Base-by-base conservation (phyloP, 2,329 filamentous ascomycete genomes). In the Nemania serpens region DNA sequence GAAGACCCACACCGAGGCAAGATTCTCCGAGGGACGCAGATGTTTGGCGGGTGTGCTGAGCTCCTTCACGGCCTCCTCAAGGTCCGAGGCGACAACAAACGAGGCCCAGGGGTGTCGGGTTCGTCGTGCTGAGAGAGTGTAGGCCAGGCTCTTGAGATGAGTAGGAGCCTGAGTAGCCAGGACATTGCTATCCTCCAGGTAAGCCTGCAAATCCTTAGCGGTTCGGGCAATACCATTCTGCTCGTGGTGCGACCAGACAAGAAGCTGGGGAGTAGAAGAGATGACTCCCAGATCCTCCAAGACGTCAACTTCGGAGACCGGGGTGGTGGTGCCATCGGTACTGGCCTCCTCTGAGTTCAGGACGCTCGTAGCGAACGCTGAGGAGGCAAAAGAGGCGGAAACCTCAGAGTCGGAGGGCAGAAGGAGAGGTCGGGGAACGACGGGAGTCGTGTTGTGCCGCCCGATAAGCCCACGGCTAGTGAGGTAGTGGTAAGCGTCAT, bases 401-500 rank as follows among this genome's bases (percentile, higher is more conserved):
- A 55, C 39, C 11, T 69, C 66, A 10, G 55, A 53, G 22, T 62
- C 61, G 5, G 62, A 59, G 13, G 63, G 61, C 2, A 64, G 45
- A 1, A 66, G 36, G 5, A 53, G 50, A 15, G 65, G 62, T 20
- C 65, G 58, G 18, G 51, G 59, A 7, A 69, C 62, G 10, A 18
- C 50, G 2, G 65, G 57, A 11, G 47, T 42, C 6, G 69, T 70
- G 61, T 68, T 67, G 54, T 73, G 70, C 12, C 62, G 52, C 11
- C 70, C 70, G 18, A 55, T 33, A 11, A 72, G 61, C 2, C 68
- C 66, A 41, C 66, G 69, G 25, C 65, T 65, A 15, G 53, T 54
- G 45, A 73, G 65, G 34, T 72, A 72, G 56, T 69, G 55, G 50
- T 68, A 68, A 29, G 70, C 71, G 58, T 73, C 71, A 49, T 76